Evolutionary conservation across 2,329 filamentous ascomycete species (phyloP).

Genomic region (Colletotrichum eleusines): DNA sequence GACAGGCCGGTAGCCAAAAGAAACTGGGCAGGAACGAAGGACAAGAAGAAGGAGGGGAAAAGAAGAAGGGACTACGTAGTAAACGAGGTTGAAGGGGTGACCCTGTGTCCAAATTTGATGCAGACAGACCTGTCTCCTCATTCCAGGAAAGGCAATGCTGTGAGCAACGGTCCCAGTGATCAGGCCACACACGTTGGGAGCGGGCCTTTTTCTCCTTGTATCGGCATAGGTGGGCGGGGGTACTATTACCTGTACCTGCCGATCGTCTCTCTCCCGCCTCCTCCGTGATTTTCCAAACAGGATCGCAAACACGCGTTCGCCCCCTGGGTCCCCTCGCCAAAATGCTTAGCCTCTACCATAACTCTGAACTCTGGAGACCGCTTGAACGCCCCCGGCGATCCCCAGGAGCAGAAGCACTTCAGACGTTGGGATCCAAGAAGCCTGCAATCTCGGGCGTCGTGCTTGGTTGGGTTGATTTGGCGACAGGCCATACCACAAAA

Average conservation of each 20-base stretch:
- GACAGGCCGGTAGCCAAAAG: background rate
- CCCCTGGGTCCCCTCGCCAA: slow-evolving; percentile 35
- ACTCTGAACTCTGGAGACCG: slow-evolving; percentile 16
- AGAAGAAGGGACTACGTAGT: too few species aligned
- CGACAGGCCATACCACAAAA: background rate
- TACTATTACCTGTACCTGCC: slow-evolving; percentile 25
- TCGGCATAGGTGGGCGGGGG: too few species aligned
- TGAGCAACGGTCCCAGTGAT: background rate
- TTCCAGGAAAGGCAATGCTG: background rate
- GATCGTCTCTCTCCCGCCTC: slow-evolving; percentile 32
- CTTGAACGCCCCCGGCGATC: slow-evolving; percentile 16
- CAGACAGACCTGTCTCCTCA: background rate
- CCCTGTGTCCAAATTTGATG: background rate
- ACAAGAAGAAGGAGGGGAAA: background rate
- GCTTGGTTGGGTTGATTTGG: background rate
- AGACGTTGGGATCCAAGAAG: too few species aligned
- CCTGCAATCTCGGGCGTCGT: too few species aligned
- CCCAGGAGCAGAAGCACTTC: slow-evolving; percentile 5
- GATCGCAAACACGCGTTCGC: slow-evolving; percentile 36
- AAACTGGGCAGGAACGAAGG: slow-evolving; percentile 1
- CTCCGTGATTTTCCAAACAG: slow-evolving; percentile 40
- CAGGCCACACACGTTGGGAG: background rate
- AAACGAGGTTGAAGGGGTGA: background rate
- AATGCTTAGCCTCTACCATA: slow-evolving; percentile 33
- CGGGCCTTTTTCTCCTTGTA: background rate